Base-by-base conservation (phyloP, 148 eudicot genomes). In the Amaranthus palmeri region DNA sequence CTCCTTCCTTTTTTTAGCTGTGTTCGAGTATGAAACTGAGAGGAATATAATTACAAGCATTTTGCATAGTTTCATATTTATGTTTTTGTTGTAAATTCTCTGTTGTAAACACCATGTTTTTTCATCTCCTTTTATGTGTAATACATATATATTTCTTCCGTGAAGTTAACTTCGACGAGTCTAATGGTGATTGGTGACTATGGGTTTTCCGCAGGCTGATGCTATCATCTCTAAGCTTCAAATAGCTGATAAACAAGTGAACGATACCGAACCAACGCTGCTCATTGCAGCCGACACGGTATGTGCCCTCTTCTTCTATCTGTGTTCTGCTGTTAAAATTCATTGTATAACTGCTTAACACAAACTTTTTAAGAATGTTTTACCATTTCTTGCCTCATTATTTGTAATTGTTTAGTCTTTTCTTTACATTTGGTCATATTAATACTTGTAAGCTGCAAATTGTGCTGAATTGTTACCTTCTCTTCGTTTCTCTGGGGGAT, bases 211-310 rank as follows among this genome's bases (percentile, higher is more conserved):
- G 80, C 90, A 92, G 97, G 97, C 97, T 71, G 90, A 88, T 81
- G 96, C 92, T 60, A 81, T 92, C 64, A 73, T 88, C 54, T 85
- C 87, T 61, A 89, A 86, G 79, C 89, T 92, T 80, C 87, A 71
- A 51, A 75, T 77, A 70, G 71, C 68, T 69, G 84, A 81, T 65
- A 79, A 79, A 48, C 81, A 86, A 69, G 89, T 82, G 82, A 85
- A 82, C 64, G 88, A 89, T 83, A 84, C 11, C 44, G 85, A 78
- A 65, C 89, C 90, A 77, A 89, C 89, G 51, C 74, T 89, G 73
- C 72, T 92, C 50, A 63, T 92, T 65, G 79, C 97, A 55, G 84
- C 97, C 72, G 97, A 92, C 74, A 92, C 96, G 67, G 97, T 92
- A 87, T 54, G 80, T 71, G 18, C 67, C 67, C 68, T 50, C 68